phyloP scores from a whole-genome alignment of 192 early-diverging fungal species.

The Coemansia sp. region DNA sequence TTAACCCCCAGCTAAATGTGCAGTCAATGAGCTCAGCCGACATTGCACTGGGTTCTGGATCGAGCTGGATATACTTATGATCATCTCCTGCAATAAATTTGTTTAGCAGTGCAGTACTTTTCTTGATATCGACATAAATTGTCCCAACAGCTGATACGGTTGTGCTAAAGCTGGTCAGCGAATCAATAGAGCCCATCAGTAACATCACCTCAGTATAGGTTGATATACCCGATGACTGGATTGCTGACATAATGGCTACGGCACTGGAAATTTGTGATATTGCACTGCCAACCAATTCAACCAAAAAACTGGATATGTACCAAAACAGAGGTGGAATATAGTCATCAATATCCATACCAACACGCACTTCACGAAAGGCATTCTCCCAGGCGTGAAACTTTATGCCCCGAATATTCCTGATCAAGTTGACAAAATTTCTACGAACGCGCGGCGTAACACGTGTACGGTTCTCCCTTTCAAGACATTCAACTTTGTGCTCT shows the following conservation, averaged over 20 bases:
- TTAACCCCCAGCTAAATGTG: slow-evolving; percentile 25
- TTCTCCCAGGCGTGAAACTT: slow-evolving; percentile 67
- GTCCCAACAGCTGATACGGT: not conserved
- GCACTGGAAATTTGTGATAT: slow-evolving; percentile 58
- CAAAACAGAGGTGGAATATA: slow-evolving; percentile 28
- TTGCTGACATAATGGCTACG: slow-evolving; percentile 60
- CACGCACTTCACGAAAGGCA: slow-evolving; percentile 11
- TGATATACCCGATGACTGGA: slow-evolving; percentile 22
- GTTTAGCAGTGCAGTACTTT: slow-evolving; percentile 3
- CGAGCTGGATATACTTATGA: slow-evolving; percentile 1
- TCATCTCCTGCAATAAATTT: not conserved
- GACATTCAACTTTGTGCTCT: not conserved
- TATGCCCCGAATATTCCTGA: slow-evolving; percentile 61
- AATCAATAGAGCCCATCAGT: slow-evolving; percentile 22
- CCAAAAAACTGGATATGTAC: slow-evolving; percentile 9
- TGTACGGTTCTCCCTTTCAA: slow-evolving; percentile 3
- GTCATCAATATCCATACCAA: slow-evolving; percentile 4
- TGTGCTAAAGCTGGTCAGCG: slow-evolving; percentile 13
- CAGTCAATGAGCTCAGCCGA: slow-evolving; percentile 21
- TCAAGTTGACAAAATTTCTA: slow-evolving; percentile 1
- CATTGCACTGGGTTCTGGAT: not conserved
- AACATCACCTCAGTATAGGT: slow-evolving; percentile 15
- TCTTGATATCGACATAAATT: not conserved
- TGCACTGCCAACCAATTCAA: slow-evolving; percentile 31
- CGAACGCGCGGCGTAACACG: slow-evolving; percentile 3